A percentile compares a stretch with the other conserved stretches of the same genome.
These are phyloP conservation scores for Pistacia vera DNA, from an alignment of 345 rosid genomes.

Conservation along the genomic window DNA sequence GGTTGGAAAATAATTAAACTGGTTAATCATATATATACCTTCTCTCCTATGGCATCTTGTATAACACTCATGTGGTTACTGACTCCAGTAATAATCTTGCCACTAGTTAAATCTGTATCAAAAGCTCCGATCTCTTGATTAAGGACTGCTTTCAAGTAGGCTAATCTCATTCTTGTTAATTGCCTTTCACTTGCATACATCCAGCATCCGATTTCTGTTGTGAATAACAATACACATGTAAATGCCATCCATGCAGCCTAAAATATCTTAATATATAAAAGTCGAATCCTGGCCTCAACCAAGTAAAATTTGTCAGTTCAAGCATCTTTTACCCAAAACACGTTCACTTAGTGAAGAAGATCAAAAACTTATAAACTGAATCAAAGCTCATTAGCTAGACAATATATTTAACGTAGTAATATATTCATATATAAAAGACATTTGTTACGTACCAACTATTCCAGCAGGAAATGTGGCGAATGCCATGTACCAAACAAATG, in stretches of 20 bases:
- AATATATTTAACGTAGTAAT: no score
- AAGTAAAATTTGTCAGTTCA: no score
- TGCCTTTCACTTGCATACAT: slow-evolving; percentile 70
- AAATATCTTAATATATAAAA: no score
- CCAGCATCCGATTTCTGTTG: slow-evolving; percentile 71
- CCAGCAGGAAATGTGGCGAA: slow-evolving; percentile 75
- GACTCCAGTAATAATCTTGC: slow-evolving; percentile 54
- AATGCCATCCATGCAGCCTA: no score
- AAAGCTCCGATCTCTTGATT: slow-evolving; percentile 68
- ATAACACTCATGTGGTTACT: slow-evolving; percentile 60
- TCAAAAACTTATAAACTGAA: no score
- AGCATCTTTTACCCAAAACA: no score
- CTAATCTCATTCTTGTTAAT: slow-evolving; percentile 41
- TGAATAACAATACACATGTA: background rate
- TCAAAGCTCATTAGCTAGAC: no score
- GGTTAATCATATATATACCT: slow-evolving; percentile 31
- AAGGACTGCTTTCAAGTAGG: slow-evolving; percentile 50
- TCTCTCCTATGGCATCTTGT: slow-evolving; percentile 72
- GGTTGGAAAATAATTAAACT: no score
- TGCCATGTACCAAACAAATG: slow-evolving; percentile 74
- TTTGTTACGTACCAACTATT: slow-evolving; percentile 44
- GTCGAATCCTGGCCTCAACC: no score
- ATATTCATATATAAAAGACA: no score
- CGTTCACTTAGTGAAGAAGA: no score
- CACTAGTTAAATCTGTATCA: slow-evolving; percentile 56